Conservation (phyloP, 148 eudicot species). For the Nyssa sinensis region DNA sequence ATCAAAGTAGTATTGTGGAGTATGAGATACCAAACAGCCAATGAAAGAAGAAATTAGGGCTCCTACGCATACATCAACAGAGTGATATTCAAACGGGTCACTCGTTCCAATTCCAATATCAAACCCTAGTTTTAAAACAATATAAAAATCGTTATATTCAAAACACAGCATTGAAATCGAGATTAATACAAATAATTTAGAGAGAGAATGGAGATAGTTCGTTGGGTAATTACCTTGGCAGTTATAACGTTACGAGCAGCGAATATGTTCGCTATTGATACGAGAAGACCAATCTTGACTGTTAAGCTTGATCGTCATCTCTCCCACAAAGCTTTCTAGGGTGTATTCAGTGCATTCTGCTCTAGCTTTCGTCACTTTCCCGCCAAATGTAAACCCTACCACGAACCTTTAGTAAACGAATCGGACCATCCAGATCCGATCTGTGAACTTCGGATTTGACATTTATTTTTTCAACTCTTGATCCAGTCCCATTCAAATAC, state of each 20-base stretch:
- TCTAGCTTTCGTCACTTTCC: background rate
- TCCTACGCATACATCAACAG: background rate
- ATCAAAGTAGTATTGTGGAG: background rate
- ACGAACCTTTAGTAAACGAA: no score
- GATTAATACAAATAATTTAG: background rate
- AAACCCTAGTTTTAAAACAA: background rate
- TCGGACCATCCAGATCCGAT: no score
- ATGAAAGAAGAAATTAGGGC: no score
- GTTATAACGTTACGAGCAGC: background rate
- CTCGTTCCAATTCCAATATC: background rate
- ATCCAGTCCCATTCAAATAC: no score
- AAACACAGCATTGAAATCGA: background rate
- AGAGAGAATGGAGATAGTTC: background rate
- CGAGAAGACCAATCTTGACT: background rate
- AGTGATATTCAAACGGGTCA: no score
- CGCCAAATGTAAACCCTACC: constrained; percentile 2
- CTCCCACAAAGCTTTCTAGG: background rate
- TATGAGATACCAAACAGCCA: background rate
- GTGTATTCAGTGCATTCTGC: background rate
- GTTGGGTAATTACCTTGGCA: background rate
- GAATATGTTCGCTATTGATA: background rate
- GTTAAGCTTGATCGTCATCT: background rate
- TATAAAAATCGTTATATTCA: background rate
- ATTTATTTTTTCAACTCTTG: no score
- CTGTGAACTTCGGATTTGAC: no score